Base-by-base conservation (phyloP, 2,329 filamentous ascomycete species). In the Diaporthe eres region DNA sequence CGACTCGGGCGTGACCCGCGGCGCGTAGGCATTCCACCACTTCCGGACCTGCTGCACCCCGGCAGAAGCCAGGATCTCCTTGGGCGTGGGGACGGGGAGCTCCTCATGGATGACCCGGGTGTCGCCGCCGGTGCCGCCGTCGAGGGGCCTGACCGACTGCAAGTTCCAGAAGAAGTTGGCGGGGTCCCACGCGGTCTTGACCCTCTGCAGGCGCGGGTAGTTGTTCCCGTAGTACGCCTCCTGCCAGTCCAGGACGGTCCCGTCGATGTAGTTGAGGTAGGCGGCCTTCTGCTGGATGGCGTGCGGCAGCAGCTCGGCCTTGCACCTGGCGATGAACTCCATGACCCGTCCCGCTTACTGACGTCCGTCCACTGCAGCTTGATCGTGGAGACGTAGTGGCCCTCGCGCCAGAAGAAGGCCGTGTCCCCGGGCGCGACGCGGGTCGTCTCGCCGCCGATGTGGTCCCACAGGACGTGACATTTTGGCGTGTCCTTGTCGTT, bases 151-250 rank as follows among this genome's bases (percentile, higher is more conserved):
- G 49, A 53, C 2, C 10, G 49, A 53, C 49, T 53, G 49, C 49
- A 53, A 5, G 49, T 25, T 53, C 49, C 49, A 25, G 22, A 53
- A 53, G 49, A 53, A 53, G n/a, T 53, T 25, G 1, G 22, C 1
- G 2, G 49, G 49, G 49, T 53, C 49, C 49, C 49, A 53, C 49
- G 4, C 12, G 49, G 49, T 53, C 49, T 53, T 53, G n/a, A 53
- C 49, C n/a, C 49, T 53, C 49, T 53, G 49, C 49, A 53, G 49
- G 49, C 49, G 49, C 49, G n/a, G 49, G n/a, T 53, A 53, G 49
- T 53, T 53, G 22, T 53, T 13, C 49, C 49, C 49, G 49, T n/a
- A 53, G 49, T 53, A 53, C 9, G 49, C 49, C 49, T 53, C 49
- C 22, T 53, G 49, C 49, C 49, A 53, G n/a, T 53, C 12, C 49